Evolutionary conservation across 176 grass and related monocot genomes (phyloP), one percentile per base, ranked within the genome.

Genomic region (Chloris gayana): DNA sequence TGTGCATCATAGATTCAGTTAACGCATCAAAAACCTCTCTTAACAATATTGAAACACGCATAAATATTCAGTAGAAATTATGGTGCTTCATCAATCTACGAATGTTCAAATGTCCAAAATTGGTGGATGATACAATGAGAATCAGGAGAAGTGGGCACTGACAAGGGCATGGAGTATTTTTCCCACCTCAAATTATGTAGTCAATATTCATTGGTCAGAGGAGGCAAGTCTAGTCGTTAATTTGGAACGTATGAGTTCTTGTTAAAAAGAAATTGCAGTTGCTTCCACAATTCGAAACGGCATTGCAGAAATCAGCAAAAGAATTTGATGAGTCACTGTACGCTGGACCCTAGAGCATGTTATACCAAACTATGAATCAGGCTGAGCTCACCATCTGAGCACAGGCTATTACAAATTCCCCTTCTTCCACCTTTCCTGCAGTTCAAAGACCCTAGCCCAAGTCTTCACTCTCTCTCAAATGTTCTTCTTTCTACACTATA

Each of bases 1-100:
- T 94, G 85, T 88, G 80, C 63, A 75, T 42, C 41, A 93, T 70
- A 30, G 27, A 65, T 67, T 39, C 57, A 66, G 21, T 75, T 47
- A 80, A 49, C 54, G 42, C 17, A 82, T 67, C 14, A 85, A 11
- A 67, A 19, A 62, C 13, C 32, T 39, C 4, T 35, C 15, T 25
- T 22, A 21, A 49, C 11, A 33, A 3, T 58, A 73, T 22, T 33
- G 1, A 47, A 75, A 91, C 14, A 39, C 13, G 4, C 29, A 61
- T 35, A 49, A 4, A 82, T 54, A 30, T n/a, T 31, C 7, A 0
- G 64, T 15, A 60, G 12, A 67, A 37, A 44, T 42, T 18, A 18
- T 4, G 18, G 47, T 30, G 67, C 19, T 61, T 41, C 8, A 14
- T 64, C 65, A 65, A 56, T 72, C 15, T 34, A n/a, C 11, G 19